Percentiles rank a stretch among this genome's conserved stretches.
Evolutionary conservation across 441 rosid genomes (phyloP).

Genomic region (Theobroma grandiflorum): DNA sequence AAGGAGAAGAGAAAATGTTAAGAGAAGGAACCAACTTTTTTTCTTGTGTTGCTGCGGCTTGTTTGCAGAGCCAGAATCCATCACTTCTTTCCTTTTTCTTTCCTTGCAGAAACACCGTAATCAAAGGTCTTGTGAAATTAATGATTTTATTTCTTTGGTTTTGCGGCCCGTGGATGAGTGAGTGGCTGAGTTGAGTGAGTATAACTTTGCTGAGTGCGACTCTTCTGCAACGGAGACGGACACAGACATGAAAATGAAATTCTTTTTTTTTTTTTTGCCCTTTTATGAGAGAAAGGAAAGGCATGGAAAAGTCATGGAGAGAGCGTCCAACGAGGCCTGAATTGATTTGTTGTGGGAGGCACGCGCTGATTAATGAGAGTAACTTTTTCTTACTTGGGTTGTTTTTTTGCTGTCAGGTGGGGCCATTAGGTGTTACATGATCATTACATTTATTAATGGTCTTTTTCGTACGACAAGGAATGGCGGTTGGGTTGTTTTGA

Average conservation of each 20-base stretch:
- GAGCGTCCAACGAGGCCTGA: no score
- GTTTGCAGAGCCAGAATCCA: slow-evolving; percentile 39
- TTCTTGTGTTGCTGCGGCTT: slow-evolving; percentile 44
- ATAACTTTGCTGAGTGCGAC: neutral
- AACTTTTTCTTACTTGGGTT: no score
- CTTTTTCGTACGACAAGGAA: no score
- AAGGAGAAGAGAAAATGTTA: slow-evolving; percentile 43
- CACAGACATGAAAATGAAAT: slow-evolving; percentile 2
- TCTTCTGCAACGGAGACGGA: neutral
- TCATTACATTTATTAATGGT: no score
- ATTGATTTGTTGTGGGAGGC: no score
- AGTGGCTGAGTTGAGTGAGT: neutral
- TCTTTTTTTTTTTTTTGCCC: neutral
- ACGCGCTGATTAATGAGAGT: no score
- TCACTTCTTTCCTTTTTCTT: neutral
- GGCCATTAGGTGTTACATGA: no score
- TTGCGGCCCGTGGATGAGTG: neutral
- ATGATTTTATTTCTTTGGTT: neutral
- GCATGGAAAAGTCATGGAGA: no score
- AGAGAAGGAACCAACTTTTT: slow-evolving; percentile 50
- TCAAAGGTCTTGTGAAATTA: neutral
- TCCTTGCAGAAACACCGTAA: neutral
- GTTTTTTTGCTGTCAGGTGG: no score
- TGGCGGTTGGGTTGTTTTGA: no score
- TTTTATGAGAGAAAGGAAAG: no score